Conservation (phyloP, 176 grass and related monocot species). For the Musa troglodytarum region DNA sequence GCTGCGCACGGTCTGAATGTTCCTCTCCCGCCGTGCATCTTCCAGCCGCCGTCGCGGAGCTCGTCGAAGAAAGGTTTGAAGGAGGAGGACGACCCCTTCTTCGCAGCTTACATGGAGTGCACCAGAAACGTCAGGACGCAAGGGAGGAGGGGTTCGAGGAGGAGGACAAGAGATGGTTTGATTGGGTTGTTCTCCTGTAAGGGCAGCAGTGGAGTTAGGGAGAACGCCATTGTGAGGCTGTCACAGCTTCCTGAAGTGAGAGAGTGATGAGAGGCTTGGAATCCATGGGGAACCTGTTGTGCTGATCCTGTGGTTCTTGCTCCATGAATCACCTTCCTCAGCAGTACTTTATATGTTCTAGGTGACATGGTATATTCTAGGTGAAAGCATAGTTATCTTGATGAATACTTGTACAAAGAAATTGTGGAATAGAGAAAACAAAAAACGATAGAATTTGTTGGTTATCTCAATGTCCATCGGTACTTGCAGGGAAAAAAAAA, state of each 20-base stretch:
- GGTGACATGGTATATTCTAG: no score
- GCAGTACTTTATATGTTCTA: no score
- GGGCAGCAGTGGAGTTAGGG: not conserved
- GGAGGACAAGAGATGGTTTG: constrained; percentile 8
- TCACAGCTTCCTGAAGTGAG: not conserved
- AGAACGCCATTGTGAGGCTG: not conserved
- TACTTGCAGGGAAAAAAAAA: no score
- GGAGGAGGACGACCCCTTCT: constrained; percentile 33
- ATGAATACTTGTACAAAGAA: no score
- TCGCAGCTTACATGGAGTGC: constrained; percentile 40
- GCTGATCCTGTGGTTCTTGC: no score
- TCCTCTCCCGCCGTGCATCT: constrained; percentile 29
- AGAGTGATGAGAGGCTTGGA: not conserved
- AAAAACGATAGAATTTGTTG: no score
- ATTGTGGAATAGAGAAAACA: no score
- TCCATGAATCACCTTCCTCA: no score
- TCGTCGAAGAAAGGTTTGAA: constrained; percentile 9
- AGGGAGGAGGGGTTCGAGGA: not conserved
- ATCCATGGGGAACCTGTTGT: not conserved
- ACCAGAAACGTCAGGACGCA: not conserved
- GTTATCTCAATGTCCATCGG: no score
- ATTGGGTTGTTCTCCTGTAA: not conserved
- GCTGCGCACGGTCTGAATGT: constrained; percentile 19
- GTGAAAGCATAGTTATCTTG: no score
- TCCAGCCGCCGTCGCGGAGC: constrained; percentile 9